Percentiles rank a stretch among this genome's conserved stretches.
Evolutionary conservation across 768 basidiomycete species (phyloP).

Genomic region (Phaeotremella fagi): DNA sequence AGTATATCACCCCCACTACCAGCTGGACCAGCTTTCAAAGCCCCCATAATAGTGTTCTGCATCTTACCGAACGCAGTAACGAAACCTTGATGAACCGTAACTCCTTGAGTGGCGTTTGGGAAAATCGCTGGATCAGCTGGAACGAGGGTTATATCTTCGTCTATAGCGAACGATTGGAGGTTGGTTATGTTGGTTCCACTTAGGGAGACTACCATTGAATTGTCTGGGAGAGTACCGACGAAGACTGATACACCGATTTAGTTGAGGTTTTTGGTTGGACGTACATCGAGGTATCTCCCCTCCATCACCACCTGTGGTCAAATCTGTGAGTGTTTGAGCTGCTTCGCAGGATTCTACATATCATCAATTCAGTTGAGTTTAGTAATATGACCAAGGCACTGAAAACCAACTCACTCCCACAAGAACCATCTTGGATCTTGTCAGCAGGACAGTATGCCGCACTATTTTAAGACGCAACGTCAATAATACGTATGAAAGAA

Average conservation of each 20-base stretch:
- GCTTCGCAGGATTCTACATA: too few relatives aligned
- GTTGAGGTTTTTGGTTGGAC: background rate
- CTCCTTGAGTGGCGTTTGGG: background rate
- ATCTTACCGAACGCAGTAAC: conserved; percentile 4
- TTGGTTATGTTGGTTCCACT: conserved; percentile 2
- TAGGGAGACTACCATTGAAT: background rate
- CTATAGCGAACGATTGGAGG: background rate
- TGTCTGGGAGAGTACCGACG: background rate
- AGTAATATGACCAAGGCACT: too few relatives aligned
- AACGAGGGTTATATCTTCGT: background rate
- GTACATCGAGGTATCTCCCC: conserved; percentile 3
- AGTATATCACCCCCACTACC: conserved; percentile 1
- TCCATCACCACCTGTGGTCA: conserved; percentile 8
- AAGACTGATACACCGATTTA: background rate
- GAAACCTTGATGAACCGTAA: conserved; percentile 4
- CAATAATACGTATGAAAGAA: too few relatives aligned
- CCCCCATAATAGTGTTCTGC: background rate
- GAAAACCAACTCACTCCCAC: too few relatives aligned
- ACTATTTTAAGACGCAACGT: too few relatives aligned
- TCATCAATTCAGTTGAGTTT: too few relatives aligned
- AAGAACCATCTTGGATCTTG: too few relatives aligned
- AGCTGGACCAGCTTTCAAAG: background rate
- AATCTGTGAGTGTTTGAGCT: too few relatives aligned
- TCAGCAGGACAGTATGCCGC: too few relatives aligned
- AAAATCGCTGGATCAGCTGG: background rate